These are phyloP conservation scores for Teratosphaeria zuluensis DNA, from an alignment of 2,329 filamentous ascomycete species.

Conservation along the genomic window DNA sequence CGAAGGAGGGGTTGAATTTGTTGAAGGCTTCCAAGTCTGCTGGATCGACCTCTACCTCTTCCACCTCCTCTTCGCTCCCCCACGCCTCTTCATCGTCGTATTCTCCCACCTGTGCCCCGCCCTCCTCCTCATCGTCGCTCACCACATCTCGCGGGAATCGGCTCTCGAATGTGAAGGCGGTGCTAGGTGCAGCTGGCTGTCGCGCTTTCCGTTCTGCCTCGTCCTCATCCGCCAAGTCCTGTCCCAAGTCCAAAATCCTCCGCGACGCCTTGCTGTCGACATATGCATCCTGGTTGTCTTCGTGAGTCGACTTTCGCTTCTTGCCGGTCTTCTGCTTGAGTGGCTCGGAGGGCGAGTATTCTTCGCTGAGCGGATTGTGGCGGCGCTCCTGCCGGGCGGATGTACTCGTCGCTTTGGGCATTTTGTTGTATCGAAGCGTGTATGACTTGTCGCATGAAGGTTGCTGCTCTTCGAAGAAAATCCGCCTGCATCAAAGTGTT, in stretches of 20 bases:
- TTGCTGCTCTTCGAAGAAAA: neutral
- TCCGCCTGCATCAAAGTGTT: neutral
- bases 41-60: slow-evolving; percentile 69
- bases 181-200: slow-evolving; percentile 39
- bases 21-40: slow-evolving; percentile 84
- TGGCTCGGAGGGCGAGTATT: slow-evolving; percentile 62
- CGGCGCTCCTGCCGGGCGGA: slow-evolving; percentile 52
- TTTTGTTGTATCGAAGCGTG: slow-evolving; percentile 26
- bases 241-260: slow-evolving; percentile 81
- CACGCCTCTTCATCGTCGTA: slow-evolving; percentile 50
- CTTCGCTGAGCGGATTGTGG: slow-evolving; percentile 86
- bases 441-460: neutral
- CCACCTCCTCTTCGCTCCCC: slow-evolving; percentile 62
- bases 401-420: slow-evolving; percentile 64
- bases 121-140: slow-evolving; percentile 36
- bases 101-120: slow-evolving; percentile 46
- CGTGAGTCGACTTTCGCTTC: slow-evolving; percentile 47
- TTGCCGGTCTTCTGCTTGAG: slow-evolving; percentile 61
- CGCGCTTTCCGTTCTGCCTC: slow-evolving; percentile 41
- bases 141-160: slow-evolving; percentile 47
- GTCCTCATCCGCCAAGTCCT: slow-evolving; percentile 80
- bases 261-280: slow-evolving; percentile 81
- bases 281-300: slow-evolving; percentile 54
- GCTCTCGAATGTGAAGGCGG: slow-evolving; percentile 71
- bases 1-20: slow-evolving; percentile 70